These are phyloP conservation scores for Primulina eburnea DNA, from an alignment of 257 asterid species.

Conservation along the genomic window DNA sequence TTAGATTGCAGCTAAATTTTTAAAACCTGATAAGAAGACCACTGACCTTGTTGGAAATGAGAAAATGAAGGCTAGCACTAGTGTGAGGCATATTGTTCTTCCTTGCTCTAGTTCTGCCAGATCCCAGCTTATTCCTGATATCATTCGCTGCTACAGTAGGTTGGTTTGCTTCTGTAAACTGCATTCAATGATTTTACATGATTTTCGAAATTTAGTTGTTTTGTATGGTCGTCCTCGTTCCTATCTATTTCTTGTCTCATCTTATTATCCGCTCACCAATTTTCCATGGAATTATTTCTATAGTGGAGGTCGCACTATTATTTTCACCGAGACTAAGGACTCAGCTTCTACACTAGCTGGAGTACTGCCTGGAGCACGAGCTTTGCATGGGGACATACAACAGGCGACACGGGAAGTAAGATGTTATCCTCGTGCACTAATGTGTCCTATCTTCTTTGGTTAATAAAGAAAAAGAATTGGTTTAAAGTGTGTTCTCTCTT, in stretches of 20 bases:
- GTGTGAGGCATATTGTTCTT: constrained; percentile 80
- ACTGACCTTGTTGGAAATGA: constrained; percentile 95
- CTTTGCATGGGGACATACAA: constrained; percentile 96
- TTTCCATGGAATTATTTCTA: constrained; percentile 16
- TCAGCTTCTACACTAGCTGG: constrained; percentile 89
- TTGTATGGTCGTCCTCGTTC: not conserved
- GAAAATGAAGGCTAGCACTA: constrained; percentile 94
- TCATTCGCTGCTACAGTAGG: constrained; percentile 95
- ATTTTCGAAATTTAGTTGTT: not conserved
- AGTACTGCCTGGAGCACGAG: constrained; percentile 88
- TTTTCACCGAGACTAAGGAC: constrained; percentile 91
- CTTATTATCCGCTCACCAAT: constrained; percentile 7
- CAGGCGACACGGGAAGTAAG: constrained; percentile 94
- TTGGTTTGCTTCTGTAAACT: constrained; percentile 30
- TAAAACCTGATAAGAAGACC: constrained; percentile 76
- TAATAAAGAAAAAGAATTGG: not conserved
- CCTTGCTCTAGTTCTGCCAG: constrained; percentile 89
- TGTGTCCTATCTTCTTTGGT: not conserved
- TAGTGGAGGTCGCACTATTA: constrained; percentile 94
- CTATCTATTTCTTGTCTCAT: constrained; percentile 1
- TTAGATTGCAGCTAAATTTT: constrained; percentile 70
- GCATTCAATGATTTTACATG: not conserved
- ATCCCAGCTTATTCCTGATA: constrained; percentile 89
- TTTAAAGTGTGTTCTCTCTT: not conserved
- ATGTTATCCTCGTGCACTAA: not conserved